These are phyloP conservation scores for Leishmania braziliensis DNA, from an alignment of 208 protist genomes.

Conservation along the genomic window DNA sequence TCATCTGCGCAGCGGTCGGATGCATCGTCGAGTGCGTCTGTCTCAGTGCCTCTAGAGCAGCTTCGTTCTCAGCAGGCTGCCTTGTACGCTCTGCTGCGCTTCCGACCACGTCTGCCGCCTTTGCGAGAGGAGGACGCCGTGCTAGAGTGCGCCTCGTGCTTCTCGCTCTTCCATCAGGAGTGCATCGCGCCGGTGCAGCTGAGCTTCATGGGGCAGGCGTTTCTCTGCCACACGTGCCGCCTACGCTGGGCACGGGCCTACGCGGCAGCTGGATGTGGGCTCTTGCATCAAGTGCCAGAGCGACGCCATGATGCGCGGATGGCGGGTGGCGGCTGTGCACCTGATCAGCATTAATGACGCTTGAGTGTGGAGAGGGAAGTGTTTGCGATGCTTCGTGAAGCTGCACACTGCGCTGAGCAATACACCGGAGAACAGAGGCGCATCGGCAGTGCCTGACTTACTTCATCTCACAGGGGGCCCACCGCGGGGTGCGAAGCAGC, in stretches of 20 bases:
- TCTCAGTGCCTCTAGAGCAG: constrained; percentile 10
- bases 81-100: constrained; percentile 21
- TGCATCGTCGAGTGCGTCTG: neutral
- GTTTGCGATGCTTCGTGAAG: neutral
- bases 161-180: constrained; percentile 74
- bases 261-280: constrained; percentile 1
- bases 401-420: neutral
- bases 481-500: neutral
- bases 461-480: neutral
- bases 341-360: neutral
- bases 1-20: neutral
- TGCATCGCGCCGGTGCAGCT: constrained; percentile 76
- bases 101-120: constrained; percentile 24
- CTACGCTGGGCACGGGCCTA: constrained; percentile 29
- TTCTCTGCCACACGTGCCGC: constrained; percentile 81
- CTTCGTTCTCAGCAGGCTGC: constrained; percentile 20
- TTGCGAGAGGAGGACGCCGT: constrained; percentile 71
- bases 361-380: neutral
- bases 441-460: neutral
- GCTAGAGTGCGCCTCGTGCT: constrained; percentile 75
- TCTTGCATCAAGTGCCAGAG: constrained; percentile 13
- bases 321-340: neutral
- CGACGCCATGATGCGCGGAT: neutral
- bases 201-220: constrained; percentile 43
- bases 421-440: neutral